Base-by-base conservation (phyloP, 2,329 filamentous ascomycete species). In the Fusarium sublunatum region DNA sequence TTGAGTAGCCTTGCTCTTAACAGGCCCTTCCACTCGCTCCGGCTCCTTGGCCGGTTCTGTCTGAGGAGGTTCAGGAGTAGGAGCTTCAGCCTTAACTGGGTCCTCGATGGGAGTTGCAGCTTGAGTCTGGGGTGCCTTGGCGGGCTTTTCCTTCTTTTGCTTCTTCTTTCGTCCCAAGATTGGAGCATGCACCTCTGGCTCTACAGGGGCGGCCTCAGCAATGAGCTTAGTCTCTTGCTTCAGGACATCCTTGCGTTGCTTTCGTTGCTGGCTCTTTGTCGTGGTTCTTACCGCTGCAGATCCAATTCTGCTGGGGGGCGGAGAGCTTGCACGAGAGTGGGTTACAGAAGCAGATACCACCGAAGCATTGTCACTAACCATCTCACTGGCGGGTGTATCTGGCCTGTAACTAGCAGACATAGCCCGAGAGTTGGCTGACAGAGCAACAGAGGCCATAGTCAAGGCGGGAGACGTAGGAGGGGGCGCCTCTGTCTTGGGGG, bases 101-200 rank as follows among this genome's bases (percentile, higher is more conserved):
- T 63, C 50, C 12, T 49, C 49, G n/a, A 32, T 12, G 11, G 60
- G 49, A 19, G 58, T 36, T 13, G 54, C 36, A 13, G 61, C 7
- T 13, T 49, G 53, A 31, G 68, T 8, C 13, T 62, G 58, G 11
- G 48, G 6, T 15, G 67, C 49, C 39, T 75, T 75, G 7, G 51
- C 31, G 12, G 75, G 74, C 69, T 86, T 88, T 68, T 90, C 87
- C 77, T 92, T 94, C 81, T 91, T 93, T 73, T 91, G 86, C 78
- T 94, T 95, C 81, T 92, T 94, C 81, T 93, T 93, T 48, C 91
- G 86, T 31, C 90, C 90, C 44, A 92, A 74, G 36, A 96, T 90
- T 0, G 92, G 91, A 7, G 87, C 91, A 65, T 86, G 84, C 64
- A 86, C 83, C 47, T 85, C 81, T 11, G 81, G 75, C 56, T 88